Evolutionary conservation across 73 alveolate genomes (phyloP), one percentile per base, ranked within the genome.

Genomic region (Halteria grandinella): DNA sequence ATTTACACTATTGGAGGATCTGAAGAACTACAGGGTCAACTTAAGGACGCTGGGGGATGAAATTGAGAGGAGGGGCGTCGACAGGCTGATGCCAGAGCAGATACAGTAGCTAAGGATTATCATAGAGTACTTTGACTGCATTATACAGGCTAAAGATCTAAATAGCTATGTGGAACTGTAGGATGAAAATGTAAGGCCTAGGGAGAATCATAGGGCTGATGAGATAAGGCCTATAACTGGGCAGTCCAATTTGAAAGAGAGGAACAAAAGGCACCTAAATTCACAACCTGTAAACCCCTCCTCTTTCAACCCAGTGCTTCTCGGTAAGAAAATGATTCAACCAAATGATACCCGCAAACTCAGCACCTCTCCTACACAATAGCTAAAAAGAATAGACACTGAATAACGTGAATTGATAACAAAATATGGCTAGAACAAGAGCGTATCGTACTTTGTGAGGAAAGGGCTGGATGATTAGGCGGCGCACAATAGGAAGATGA

Each of bases 101-200:
- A 18, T 66, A 11, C 23, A 41, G 25, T 28, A 66, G 5, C 31
- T 66, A 28, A 41, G 66, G 47, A 66, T 66, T 36, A 66, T 66
- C 5, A 66, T 66, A 2, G 80, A 66, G 28, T 66, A 23, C 53
- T 11, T 36, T 15, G 80, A 66, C 23, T 66, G 80, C 24, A 66
- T 66, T 5, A 47, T 66, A 5, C 31, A 66, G 31, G 80, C 80
- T 12, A 66, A 41, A 47, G 66, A 66, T 45, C 3, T 66, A 21
- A 21, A 45, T 1, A 5, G 47, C 7, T 66, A 66, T 47, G 63
- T 45, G 47, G 52, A 45, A 2, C 37, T 66, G 14, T 32, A 36
- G 12, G 34, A 66, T 25, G 80, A 66, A 28, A 41, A 25, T 47
- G 23, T 25, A 45, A 41, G 10, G 11, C 31, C 18, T 12, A 12